phyloP scores from a whole-genome alignment of 345 rosid genomes.

The Salix udensis region DNA sequence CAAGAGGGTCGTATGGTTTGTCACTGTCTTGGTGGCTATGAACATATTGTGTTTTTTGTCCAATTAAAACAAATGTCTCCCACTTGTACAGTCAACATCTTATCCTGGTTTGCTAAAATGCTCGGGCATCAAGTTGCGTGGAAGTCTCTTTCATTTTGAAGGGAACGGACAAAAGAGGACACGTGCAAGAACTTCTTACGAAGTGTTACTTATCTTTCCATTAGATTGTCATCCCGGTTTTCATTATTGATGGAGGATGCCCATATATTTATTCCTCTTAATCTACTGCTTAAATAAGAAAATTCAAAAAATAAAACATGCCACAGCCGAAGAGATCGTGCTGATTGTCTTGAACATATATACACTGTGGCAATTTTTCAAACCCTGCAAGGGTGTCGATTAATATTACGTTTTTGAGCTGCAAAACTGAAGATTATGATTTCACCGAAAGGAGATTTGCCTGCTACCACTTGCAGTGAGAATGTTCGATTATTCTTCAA shows the following conservation, averaged over 20 bases:
- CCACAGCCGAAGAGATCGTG: neutral
- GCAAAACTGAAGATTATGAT: no score
- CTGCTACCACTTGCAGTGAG: no score
- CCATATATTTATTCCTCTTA: neutral
- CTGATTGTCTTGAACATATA: neutral
- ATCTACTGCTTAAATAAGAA: neutral
- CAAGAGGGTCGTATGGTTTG: no score
- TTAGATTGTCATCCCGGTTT: constrained; percentile 13
- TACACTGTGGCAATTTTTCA: neutral
- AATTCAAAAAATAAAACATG: neutral
- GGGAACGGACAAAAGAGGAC: neutral
- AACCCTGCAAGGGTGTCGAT: neutral
- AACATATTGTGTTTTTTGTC: no score
- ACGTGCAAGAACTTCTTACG: neutral
- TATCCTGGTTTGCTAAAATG: constrained; percentile 23
- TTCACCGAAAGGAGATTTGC: no score
- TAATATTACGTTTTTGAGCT: neutral
- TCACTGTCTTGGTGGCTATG: no score
- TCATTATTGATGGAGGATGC: constrained; percentile 3
- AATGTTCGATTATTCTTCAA: no score
- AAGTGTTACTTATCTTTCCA: neutral
- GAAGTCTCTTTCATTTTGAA: constrained; percentile 28
- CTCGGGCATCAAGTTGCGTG: constrained; percentile 20
- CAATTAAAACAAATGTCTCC: no score
- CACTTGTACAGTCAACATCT: neutral